A percentile compares a stretch with the other conserved stretches of the same genome.
phyloP scores from a whole-genome alignment of 2,329 filamentous ascomycete species.

The Parastagonospora nodorum region DNA sequence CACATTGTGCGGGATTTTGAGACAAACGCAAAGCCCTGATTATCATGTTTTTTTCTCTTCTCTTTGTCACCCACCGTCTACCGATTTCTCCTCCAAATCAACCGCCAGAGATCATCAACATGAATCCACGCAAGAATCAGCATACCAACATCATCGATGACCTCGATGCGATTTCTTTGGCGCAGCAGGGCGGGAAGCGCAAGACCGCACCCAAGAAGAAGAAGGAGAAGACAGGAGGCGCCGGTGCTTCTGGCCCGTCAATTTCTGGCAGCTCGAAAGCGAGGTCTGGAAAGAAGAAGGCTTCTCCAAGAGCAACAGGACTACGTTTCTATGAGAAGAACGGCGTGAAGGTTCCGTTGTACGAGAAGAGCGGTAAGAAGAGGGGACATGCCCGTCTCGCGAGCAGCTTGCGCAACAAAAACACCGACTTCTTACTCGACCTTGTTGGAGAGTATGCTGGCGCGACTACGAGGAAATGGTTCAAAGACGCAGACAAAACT shows the following conservation, averaged over 20 bases:
- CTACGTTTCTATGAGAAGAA: conserved; percentile 12
- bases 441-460: conserved; percentile 20
- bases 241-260: background rate
- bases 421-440: conserved; percentile 6
- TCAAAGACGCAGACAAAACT: conserved; percentile 5
- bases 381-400: conserved; percentile 13
- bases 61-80: background rate
- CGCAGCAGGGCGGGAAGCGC: background rate
- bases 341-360: conserved; percentile 16
- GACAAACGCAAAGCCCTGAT: too few species aligned
- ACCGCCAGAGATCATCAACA: background rate
- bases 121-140: conserved; percentile 2
- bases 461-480: conserved; percentile 8
- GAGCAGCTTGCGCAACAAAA: conserved; percentile 7
- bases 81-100: background rate
- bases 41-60: background rate
- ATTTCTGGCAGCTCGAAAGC: background rate
- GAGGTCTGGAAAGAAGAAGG: background rate
- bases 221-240: background rate
- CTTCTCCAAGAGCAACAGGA: background rate
- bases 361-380: conserved; percentile 11
- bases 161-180: background rate
- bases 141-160: conserved; percentile 9
- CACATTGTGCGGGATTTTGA: background rate
- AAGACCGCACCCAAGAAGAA: conserved; percentile 1